Evolutionary conservation across 2,329 filamentous ascomycete genomes (phyloP), one percentile per base, ranked within the genome.

Genomic region (Phoma herbarum): DNA sequence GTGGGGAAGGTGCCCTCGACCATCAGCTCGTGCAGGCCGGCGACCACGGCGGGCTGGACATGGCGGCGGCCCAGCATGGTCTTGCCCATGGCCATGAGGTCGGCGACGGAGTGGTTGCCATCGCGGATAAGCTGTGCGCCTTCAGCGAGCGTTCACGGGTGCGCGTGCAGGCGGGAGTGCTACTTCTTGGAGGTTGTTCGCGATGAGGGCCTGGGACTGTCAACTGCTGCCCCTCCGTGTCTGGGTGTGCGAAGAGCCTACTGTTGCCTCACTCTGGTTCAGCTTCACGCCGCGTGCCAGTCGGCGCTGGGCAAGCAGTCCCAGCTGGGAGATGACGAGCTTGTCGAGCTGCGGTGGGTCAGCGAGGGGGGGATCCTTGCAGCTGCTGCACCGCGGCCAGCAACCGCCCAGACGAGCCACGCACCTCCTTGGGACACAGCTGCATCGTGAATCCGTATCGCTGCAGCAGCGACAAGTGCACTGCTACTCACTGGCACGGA

Each of bases 21-120:
- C 83, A 96, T 92, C 67, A 98, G 86, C 80, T 96, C 90, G 58
- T 86, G 84, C 42, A 98, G 86, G 3, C 91, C 93, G 41, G 86
- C 84, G 59, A 89, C 86, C 23, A 97, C 94, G 11, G 90, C 88
- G 22, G 94, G 93, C 42, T 92, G 83, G 60, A 98, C 94, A 78
- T 98, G 94, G 31, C 94, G 90, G 10, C 94, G 90, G 63, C 94
- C 94, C 2, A 98, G 90, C 89, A 98, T 93, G 53, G 91, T 94
- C 69, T 91, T 88, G 68, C 94, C 94, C 63, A 97, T 86, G 61
- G 87, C 83, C 93, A 98, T 98, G 74, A 98, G 91, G 77, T 97
- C 93, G 37, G 93, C 90, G 52, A 98, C 94, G 14, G 86, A 90
- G 80, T 97, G 92, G 67, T 90, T 88, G 75, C 94, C 94, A 94